These are phyloP conservation scores for Coffea canephora DNA, from an alignment of 257 asterid genomes.

Conservation along the genomic window DNA sequence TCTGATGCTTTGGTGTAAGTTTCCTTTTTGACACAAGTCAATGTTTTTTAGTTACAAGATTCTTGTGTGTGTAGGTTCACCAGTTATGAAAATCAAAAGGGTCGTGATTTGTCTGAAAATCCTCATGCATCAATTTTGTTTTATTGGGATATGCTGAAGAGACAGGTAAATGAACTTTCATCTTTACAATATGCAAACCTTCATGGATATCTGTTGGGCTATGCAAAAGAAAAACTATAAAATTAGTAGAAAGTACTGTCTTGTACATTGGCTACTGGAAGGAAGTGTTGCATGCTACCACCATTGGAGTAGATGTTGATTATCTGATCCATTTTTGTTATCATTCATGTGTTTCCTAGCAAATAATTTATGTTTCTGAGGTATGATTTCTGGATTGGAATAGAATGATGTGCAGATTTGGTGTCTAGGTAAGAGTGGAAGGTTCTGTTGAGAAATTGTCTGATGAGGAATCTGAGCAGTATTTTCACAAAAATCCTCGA, in stretches of 20 bases:
- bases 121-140: constrained; percentile 74
- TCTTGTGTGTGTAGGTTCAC: constrained; percentile 59
- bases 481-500: constrained; percentile 75
- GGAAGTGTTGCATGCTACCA: not conserved
- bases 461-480: constrained; percentile 73
- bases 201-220: not conserved
- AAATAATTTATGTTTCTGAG: constrained; percentile 9
- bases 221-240: not conserved
- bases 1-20: constrained; percentile 12
- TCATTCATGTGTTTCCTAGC: not conserved
- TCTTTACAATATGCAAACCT: not conserved
- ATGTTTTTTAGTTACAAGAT: not conserved
- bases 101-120: constrained; percentile 66
- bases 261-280: not conserved
- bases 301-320: not conserved
- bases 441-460: constrained; percentile 68
- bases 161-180: constrained; percentile 46
- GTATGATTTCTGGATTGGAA: constrained; percentile 12
- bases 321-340: too few relatives aligned
- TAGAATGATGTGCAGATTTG: constrained; percentile 7
- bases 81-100: constrained; percentile 66
- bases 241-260: not conserved
- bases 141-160: constrained; percentile 66
- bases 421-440: constrained; percentile 70
- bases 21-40: not conserved